Percentiles rank a stretch among this genome's conserved stretches.
Evolutionary conservation across 257 asterid species (phyloP).

Genomic region (Ligustrum vulgare): DNA sequence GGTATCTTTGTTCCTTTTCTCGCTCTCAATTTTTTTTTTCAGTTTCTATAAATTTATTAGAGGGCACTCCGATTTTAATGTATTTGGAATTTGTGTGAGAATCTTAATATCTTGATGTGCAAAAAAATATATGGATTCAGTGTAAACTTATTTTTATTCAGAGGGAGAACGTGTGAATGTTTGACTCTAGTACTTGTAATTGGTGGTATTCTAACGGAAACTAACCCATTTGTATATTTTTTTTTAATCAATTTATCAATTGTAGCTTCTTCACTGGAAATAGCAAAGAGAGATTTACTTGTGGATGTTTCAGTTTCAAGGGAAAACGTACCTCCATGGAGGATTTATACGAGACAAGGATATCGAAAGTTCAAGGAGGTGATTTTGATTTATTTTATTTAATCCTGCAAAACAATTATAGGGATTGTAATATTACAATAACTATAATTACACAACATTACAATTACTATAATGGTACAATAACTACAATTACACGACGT

Average conservation of each 20-base stretch:
- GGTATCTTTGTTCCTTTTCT: constrained; percentile 29
- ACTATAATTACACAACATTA: too few relatives aligned
- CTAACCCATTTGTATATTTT: not conserved
- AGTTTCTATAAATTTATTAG: not conserved
- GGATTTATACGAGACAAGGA: constrained; percentile 64
- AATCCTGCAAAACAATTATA: too few relatives aligned
- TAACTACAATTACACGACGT: too few relatives aligned
- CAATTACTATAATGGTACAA: too few relatives aligned
- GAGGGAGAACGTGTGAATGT: too few relatives aligned
- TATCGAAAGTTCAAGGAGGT: constrained; percentile 44
- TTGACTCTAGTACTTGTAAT: not conserved
- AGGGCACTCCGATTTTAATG: too few relatives aligned
- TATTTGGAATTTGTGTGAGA: too few relatives aligned
- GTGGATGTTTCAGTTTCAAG: constrained; percentile 74
- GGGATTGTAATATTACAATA: too few relatives aligned
- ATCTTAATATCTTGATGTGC: too few relatives aligned
- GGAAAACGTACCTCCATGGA: constrained; percentile 84
- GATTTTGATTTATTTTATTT: too few relatives aligned
- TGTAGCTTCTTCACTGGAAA: constrained; percentile 53
- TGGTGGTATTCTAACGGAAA: constrained; percentile 1
- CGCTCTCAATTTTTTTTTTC: not conserved
- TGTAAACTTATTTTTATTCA: too few relatives aligned
- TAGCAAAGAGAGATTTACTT: constrained; percentile 50
- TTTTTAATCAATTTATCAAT: not conserved
- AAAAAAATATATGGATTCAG: too few relatives aligned